A percentile compares a stretch with the other conserved stretches of the same genome.
Evolutionary conservation across 768 basidiomycete species (phyloP).

Genomic region (Pleurotus platypus): DNA sequence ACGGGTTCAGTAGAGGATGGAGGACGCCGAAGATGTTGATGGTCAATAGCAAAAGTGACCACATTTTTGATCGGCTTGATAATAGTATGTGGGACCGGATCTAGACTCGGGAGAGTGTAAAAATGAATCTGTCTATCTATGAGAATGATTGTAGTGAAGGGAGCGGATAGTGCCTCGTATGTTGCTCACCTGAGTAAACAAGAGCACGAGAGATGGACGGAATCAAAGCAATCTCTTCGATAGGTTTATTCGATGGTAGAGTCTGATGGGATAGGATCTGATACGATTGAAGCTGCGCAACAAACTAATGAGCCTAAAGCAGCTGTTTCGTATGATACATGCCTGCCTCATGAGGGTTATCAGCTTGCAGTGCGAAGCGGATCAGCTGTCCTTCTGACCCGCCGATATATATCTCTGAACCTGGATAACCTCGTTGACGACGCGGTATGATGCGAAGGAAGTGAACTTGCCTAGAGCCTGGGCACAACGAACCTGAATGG

Average conservation of each 20-base stretch:
- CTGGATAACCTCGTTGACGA: slow-evolving; percentile 29
- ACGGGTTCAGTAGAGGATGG: slow-evolving; percentile 48
- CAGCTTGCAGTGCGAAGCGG: slow-evolving; percentile 70
- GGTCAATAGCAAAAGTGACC: slow-evolving; percentile 78
- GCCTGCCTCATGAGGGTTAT: slow-evolving; percentile 45
- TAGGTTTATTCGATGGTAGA: slow-evolving; percentile 62
- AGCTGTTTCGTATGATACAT: not conserved
- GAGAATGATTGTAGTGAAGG: slow-evolving; percentile 5
- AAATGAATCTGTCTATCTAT: slow-evolving; percentile 71
- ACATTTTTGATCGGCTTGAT: slow-evolving; percentile 83
- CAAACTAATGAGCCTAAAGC: not conserved
- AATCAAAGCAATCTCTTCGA: slow-evolving; percentile 79
- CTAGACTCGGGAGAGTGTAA: slow-evolving; percentile 77
- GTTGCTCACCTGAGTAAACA: slow-evolving; percentile 65
- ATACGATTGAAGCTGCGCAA: slow-evolving; percentile 55
- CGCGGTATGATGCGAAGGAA: not conserved
- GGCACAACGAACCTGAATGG: slow-evolving; percentile 39
- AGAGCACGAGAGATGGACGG: slow-evolving; percentile 73
- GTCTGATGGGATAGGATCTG: slow-evolving; percentile 64
- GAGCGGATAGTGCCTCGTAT: slow-evolving; percentile 9
- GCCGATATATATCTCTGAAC: slow-evolving; percentile 84
- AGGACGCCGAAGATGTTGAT: slow-evolving; percentile 58
- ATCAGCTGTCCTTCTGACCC: slow-evolving; percentile 82
- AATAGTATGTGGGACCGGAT: slow-evolving; percentile 52
- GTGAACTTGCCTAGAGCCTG: slow-evolving; percentile 53